These are phyloP conservation scores for Coniella vitis DNA, from an alignment of 2,329 filamentous ascomycete species.

Conservation along the genomic window DNA sequence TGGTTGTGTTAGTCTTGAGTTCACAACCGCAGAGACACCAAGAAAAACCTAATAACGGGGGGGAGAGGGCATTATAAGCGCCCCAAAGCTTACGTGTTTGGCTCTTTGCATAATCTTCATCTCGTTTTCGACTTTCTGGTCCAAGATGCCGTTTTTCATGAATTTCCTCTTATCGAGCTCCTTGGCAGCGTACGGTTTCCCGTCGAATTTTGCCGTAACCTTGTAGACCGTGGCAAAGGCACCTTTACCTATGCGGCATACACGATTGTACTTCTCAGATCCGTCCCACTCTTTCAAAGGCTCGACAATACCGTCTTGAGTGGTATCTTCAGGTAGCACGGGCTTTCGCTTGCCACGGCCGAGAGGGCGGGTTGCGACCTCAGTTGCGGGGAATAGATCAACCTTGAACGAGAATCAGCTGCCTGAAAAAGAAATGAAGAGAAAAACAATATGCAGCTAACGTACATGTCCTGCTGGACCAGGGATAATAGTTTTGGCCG, in stretches of 20 bases:
- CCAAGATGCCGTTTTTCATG: constrained; percentile 84
- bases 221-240: constrained; percentile 94
- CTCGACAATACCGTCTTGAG: constrained; percentile 27
- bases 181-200: constrained; percentile 81
- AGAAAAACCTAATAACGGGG: not conserved
- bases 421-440: not conserved
- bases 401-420: constrained; percentile 17
- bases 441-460: constrained; percentile 12
- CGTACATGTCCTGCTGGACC: constrained; percentile 42
- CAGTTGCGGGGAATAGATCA: constrained; percentile 24
- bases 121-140: constrained; percentile 92
- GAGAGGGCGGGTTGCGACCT: constrained; percentile 2
- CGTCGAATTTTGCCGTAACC: constrained; percentile 78
- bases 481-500: constrained; percentile 40
- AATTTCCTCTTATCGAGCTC: constrained; percentile 90
- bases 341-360: constrained; percentile 2
- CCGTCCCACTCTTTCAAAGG: constrained; percentile 70
- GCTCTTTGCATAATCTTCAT: constrained; percentile 91
- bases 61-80: not conserved
- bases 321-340: constrained; percentile 20
- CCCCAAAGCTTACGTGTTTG: constrained; percentile 58
- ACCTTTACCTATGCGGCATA: constrained; percentile 78
- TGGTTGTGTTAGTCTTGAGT: constrained; percentile 15
- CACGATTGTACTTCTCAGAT: constrained; percentile 75
- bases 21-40: too few relatives aligned